Conservation (phyloP, 2,329 filamentous ascomycete genomes). For the Fusarium mexicanum region DNA sequence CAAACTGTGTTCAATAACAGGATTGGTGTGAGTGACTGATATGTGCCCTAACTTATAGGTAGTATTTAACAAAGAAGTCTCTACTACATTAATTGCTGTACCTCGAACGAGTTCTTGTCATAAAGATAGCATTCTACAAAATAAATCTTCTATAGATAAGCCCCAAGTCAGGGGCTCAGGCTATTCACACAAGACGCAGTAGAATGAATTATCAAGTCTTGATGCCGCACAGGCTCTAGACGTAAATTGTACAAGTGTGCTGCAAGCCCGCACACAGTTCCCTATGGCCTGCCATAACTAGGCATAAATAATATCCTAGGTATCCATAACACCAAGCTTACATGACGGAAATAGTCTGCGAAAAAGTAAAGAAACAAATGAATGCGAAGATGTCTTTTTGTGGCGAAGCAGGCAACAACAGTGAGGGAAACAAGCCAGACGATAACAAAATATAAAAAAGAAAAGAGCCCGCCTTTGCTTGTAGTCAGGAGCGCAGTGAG, state of each 20-base stretch:
- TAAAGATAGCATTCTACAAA: background rate
- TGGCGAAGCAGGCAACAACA: background rate
- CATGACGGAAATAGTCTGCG: conserved; percentile 30
- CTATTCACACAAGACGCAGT: background rate
- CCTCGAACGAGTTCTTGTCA: background rate
- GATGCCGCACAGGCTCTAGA: conserved; percentile 10
- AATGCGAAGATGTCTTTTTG: conserved; percentile 7
- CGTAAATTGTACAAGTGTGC: conserved; percentile 35
- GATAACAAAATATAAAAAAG: conserved; percentile 5
- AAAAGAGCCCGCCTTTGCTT: conserved; percentile 12
- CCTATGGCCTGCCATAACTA: conserved; percentile 19
- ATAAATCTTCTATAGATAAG: background rate
- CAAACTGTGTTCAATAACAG: background rate
- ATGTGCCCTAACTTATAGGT: background rate
- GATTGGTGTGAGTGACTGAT: background rate
- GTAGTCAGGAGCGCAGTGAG: conserved; percentile 24
- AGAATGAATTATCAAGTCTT: conserved; percentile 2
- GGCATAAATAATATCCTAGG: conserved; percentile 38
- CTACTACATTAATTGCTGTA: background rate
- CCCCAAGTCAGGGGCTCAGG: background rate
- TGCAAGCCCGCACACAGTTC: conserved; percentile 10
- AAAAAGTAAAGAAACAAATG: conserved; percentile 13
- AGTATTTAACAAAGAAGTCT: background rate
- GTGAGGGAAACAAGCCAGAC: background rate
- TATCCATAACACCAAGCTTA: conserved; percentile 52